phyloP scores from a whole-genome alignment of 2,329 filamentous ascomycete species.

The Colletotrichum sp. region DNA sequence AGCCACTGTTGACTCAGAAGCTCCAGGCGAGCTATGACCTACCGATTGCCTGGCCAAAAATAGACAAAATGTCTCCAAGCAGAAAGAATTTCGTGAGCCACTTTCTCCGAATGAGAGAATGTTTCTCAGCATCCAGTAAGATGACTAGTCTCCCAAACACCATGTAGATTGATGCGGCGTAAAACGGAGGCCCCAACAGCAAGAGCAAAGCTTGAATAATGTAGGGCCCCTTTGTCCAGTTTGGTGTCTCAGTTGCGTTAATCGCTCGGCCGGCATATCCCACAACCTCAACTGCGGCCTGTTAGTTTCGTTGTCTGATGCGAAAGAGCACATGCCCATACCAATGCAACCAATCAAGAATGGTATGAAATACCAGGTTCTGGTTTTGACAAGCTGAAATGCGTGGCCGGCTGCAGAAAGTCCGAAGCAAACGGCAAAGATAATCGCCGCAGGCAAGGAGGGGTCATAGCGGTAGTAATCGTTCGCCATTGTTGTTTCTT shows the following conservation, averaged over 20 bases:
- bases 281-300: conserved; percentile 46
- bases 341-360: conserved; percentile 55
- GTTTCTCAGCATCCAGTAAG: conserved; percentile 36
- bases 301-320: background rate
- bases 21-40: background rate
- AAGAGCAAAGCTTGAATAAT: conserved; percentile 48
- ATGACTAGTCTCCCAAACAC: conserved; percentile 47
- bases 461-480: conserved; percentile 54
- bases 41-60: conserved; percentile 53
- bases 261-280: conserved; percentile 58
- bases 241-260: conserved; percentile 43
- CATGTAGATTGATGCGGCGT: conserved; percentile 57
- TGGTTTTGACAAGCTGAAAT: conserved; percentile 42
- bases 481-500: background rate
- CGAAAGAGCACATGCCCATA: conserved; percentile 28
- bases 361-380: conserved; percentile 58
- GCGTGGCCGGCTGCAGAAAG: conserved; percentile 42
- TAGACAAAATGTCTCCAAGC: conserved; percentile 55
- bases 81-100: conserved; percentile 62
- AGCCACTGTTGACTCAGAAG: background rate
- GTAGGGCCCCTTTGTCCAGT: conserved; percentile 40
- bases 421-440: conserved; percentile 45
- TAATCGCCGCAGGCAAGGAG: conserved; percentile 43
- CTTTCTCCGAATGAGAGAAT: conserved; percentile 34
- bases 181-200: conserved; percentile 50